Conservation (phyloP, 1,284 basidiomycete genomes). For the Schizophyllum amplum region DNA sequence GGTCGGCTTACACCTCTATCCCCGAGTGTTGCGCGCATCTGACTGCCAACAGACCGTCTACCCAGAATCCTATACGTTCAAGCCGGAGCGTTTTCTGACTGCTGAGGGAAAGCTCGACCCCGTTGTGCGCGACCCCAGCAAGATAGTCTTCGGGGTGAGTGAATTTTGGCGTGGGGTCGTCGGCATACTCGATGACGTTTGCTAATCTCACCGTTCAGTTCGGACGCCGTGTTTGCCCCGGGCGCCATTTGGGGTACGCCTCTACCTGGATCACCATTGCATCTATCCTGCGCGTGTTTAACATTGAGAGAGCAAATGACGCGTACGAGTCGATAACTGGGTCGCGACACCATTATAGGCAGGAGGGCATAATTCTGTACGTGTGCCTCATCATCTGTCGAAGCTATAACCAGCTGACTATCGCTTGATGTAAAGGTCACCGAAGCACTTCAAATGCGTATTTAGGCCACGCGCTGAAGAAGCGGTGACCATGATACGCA, state of each 20-base stretch:
- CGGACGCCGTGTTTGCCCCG: neutral
- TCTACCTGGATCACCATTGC: neutral
- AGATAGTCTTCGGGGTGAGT: neutral
- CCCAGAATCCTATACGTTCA: conserved; percentile 12
- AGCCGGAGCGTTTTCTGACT: conserved; percentile 14
- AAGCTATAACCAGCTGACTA: neutral
- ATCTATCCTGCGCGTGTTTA: neutral
- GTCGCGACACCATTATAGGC: neutral
- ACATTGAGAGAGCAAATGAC: neutral
- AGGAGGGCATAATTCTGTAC: neutral
- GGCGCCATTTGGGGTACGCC: neutral
- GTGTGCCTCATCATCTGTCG: neutral
- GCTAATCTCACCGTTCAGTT: too few species aligned
- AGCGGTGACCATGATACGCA: neutral
- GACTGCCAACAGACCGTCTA: conserved; percentile 9
- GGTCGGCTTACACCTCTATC: too few species aligned
- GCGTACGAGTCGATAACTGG: neutral
- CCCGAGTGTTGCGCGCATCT: too few species aligned
- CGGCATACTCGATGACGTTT: neutral
- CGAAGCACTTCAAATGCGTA: neutral
- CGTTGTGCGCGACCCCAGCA: neutral
- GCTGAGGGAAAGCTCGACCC: neutral
- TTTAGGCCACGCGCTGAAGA: neutral
- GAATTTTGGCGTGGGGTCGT: neutral
- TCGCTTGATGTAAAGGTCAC: neutral